Base-by-base conservation (phyloP, 768 basidiomycete species). In the Pleurotus platypus region DNA sequence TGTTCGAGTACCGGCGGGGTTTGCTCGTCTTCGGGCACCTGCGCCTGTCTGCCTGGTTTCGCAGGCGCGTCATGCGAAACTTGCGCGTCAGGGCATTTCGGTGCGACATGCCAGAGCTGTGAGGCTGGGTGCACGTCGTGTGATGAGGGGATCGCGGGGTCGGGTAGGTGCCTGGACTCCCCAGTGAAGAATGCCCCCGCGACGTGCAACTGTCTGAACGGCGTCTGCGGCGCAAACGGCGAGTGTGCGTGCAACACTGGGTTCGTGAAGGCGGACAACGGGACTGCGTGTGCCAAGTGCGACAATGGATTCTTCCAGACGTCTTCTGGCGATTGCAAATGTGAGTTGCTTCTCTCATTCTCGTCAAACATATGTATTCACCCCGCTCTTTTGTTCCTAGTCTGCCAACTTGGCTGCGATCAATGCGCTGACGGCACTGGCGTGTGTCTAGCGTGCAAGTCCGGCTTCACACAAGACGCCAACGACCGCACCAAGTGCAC, bases 121-220 rank as follows among this genome's bases (percentile, higher is more conserved):
- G 87, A 87, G 0, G 67, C 74, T 1, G 81, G 79, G 2, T 93
- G 92, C 65, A 64, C 72, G 0, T 69, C 78, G 4, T 94, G 92
- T 67, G 87, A 92, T 60, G 86, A 89, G 4, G 92, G 92, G 11
- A 81, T 86, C 40, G 80, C 82, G 0, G 92, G 92, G 0, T 80
- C 81, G 1, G 92, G 92, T 0, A 73, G 75, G 39, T 95, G 92
- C 67, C 73, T 90, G 47, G 66, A 74, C 20, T 69, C 80, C 1
- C 60, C 67, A 0, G 70, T 78, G n/a, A 65, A 66, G 35, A 77
- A 82, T 51, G 66, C 79, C 0, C 81, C 86, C 1, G 78, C 81
- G 35, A 77, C 77, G 15, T 94, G 92, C 69, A 87, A 90, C 63
- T 94, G 92, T 64, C 58, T 84, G 57, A 94, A 91, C 63, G 92